Base-by-base conservation (phyloP, 2,329 filamentous ascomycete species). In the Westerdykella aurantiaca region DNA sequence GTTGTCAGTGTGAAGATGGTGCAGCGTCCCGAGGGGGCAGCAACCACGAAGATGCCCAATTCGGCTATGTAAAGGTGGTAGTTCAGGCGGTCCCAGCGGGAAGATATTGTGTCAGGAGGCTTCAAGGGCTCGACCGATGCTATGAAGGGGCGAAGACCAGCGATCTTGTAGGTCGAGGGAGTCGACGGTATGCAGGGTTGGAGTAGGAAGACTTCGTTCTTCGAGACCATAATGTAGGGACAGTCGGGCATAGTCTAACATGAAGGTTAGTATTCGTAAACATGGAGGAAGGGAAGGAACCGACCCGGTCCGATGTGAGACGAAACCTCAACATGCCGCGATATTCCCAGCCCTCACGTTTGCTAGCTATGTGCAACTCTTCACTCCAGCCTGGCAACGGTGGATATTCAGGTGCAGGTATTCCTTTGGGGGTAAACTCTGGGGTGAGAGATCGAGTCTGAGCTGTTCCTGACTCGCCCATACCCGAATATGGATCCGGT, bases 11-110 rank as follows among this genome's bases (percentile, higher is more conserved):
- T 75, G 42, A 85, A 60, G 2, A 91, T 68, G 1, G 77, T 74
- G 0, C 81, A 84, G 7, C 80, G 75, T 0, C 86, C 86, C 38
- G 76, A 77, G n/a, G 81, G 76, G 10, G 81, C 83, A 0, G 77
- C 86, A 1, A 83, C 69, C 3, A 87, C 71, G 7, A 89, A 76
- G 12, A 89, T 69, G n/a, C 75, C 82, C 1, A 93, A 70, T 53
- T 86, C 81, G 0, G 83, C 83, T 1, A 90, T 79, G 40, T 82
- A 74, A 0, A 76, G 68, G 31, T 80, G 66, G 73, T 86, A 80
- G 65, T 77, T 82, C 17, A 87, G 66, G 6, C 80, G 75, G 50
- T 81, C 72, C 34, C 68, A 40, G 34, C 34, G 55, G 49, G 16
- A 33, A 10, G 40, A 16, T 17, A 34, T 16, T 35, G 39, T 23